These are phyloP conservation scores for Aspergillus fijiensis DNA, from an alignment of 2,329 filamentous ascomycete genomes.

Conservation along the genomic window DNA sequence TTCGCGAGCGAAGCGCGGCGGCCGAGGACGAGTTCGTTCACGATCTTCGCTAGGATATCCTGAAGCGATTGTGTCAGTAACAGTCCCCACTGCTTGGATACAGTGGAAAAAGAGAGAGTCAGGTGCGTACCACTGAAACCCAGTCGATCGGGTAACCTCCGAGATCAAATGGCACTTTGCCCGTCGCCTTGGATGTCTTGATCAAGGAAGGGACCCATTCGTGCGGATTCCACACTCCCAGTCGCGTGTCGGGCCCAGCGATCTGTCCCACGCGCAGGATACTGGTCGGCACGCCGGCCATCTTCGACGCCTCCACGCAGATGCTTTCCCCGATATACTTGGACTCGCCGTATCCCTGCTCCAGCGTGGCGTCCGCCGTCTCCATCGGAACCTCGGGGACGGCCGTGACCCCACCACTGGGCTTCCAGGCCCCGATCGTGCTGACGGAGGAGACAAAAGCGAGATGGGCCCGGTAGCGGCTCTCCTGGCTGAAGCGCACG, in stretches of 20 bases:
- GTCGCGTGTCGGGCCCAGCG: constrained; percentile 20
- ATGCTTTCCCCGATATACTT: constrained; percentile 46
- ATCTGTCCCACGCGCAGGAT: constrained; percentile 37
- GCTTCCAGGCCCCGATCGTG: constrained; percentile 22
- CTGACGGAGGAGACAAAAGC: constrained; percentile 32
- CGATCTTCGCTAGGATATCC: constrained; percentile 40
- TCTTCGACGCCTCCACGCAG: constrained; percentile 33
- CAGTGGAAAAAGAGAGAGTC: background rate
- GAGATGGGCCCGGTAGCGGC: constrained; percentile 20
- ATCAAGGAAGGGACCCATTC: constrained; percentile 56
- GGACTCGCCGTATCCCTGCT: constrained; percentile 34
- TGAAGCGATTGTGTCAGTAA: constrained; percentile 11
- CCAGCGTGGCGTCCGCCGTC: constrained; percentile 26
- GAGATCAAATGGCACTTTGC: constrained; percentile 48
- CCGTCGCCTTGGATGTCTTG: constrained; percentile 51
- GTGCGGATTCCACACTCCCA: constrained; percentile 51
- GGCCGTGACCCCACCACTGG: background rate
- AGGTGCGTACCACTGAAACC: constrained; percentile 48
- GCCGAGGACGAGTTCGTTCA: constrained; percentile 48
- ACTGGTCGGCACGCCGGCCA: constrained; percentile 16
- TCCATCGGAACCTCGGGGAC: background rate
- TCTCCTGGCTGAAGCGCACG: constrained; percentile 23
- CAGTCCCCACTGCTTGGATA: background rate
- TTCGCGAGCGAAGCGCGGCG: background rate
- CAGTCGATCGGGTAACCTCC: constrained; percentile 53